phyloP scores from a whole-genome alignment of 1,284 basidiomycete species.

The Ganoderma boninense region DNA sequence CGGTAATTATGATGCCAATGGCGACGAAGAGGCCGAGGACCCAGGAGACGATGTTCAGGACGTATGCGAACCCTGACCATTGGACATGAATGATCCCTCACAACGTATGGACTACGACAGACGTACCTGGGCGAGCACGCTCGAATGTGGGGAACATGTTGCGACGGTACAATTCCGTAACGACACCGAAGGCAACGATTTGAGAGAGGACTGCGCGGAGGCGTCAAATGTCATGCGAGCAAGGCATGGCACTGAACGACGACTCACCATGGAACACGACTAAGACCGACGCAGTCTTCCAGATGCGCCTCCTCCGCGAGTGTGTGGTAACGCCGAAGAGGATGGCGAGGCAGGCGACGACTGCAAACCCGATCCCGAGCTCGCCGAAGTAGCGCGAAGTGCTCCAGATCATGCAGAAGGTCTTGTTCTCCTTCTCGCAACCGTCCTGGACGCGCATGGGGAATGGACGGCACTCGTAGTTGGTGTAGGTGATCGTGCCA shows the following conservation, averaged over 20 bases:
- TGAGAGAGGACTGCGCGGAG: constrained; percentile 60
- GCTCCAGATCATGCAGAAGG: constrained; percentile 73
- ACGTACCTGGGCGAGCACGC: constrained; percentile 65
- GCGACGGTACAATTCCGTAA: constrained; percentile 67
- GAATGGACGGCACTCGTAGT: constrained; percentile 71
- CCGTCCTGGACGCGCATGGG: constrained; percentile 64
- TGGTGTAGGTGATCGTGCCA: constrained; percentile 57
- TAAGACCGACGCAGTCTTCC: constrained; percentile 73
- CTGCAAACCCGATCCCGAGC: constrained; percentile 69
- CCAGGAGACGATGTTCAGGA: constrained; percentile 70
- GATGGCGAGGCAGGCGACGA: constrained; percentile 63
- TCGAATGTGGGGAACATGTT: constrained; percentile 60
- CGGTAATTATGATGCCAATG: constrained; percentile 65
- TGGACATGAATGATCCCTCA: constrained; percentile 5
- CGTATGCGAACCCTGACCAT: constrained; percentile 61
- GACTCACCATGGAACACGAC: constrained; percentile 66
- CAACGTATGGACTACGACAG: background rate
- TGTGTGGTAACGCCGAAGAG: constrained; percentile 76
- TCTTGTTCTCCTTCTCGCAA: constrained; percentile 68
- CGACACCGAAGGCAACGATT: constrained; percentile 66
- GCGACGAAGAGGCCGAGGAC: constrained; percentile 59
- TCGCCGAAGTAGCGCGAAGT: constrained; percentile 72
- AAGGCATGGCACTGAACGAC: background rate
- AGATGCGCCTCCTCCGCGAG: constrained; percentile 75
- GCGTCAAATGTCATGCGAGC: constrained; percentile 1